Percentiles rank a stretch among this genome's conserved stretches.
Evolutionary conservation across 139 green algal genomes (phyloP).

Genomic region (Volvox africanus): DNA sequence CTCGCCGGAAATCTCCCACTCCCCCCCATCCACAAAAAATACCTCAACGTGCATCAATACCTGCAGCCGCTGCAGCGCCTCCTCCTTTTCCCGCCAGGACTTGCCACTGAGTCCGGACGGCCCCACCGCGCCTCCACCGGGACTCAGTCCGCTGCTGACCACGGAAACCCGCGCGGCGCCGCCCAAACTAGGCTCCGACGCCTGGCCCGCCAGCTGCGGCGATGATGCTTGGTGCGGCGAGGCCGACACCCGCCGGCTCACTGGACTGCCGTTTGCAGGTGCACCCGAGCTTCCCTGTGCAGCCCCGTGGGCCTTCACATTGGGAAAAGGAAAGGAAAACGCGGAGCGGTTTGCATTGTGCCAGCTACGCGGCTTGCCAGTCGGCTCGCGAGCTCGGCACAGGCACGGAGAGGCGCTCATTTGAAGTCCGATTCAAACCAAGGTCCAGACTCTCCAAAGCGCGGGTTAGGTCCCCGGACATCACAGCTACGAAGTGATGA

Average conservation of each 20-base stretch:
- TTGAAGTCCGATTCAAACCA: too few relatives aligned
- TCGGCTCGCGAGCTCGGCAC: too few relatives aligned
- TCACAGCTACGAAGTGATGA: too few relatives aligned
- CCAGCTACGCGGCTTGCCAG: too few relatives aligned
- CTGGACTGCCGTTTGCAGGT: not conserved
- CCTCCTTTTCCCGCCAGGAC: slow-evolving; percentile 44
- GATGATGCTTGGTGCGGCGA: not conserved
- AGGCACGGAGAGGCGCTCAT: too few relatives aligned
- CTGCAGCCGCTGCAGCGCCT: slow-evolving; percentile 29
- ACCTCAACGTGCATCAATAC: not conserved
- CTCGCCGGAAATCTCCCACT: too few relatives aligned
- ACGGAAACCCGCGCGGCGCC: not conserved
- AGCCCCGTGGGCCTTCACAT: not conserved
- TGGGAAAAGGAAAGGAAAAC: not conserved
- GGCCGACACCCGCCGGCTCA: not conserved
- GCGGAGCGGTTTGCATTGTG: too few relatives aligned
- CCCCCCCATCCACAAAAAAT: too few relatives aligned
- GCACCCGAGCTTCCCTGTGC: not conserved
- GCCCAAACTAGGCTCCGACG: not conserved
- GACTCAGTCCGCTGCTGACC: not conserved
- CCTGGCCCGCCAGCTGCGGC: not conserved
- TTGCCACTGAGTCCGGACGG: not conserved
- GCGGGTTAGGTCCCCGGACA: too few relatives aligned
- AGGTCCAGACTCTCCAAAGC: too few relatives aligned
- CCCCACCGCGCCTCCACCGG: not conserved